Evolutionary conservation across 192 early-diverging fungal species (phyloP), one percentile per base, ranked within the genome.

Genomic region (Backusella liffmaniae): DNA sequence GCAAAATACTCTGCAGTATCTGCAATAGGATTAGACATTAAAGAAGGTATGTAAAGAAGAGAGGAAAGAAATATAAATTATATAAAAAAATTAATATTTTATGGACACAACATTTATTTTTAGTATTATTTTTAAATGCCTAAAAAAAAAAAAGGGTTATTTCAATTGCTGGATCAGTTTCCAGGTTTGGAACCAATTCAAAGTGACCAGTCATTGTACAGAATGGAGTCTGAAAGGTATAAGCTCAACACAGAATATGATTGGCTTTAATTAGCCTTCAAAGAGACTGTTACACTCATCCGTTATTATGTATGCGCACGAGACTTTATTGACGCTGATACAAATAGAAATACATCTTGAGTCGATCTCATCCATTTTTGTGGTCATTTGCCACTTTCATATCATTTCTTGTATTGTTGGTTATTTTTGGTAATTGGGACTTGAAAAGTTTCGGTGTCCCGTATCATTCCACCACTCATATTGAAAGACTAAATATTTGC

Each of bases 11-110:
- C 78, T 23, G 73, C 78, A 26, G 68, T 74, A 56, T 79, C 78
- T 23, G 69, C 53, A 46, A 79, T 79, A 16, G 78, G 78, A 59
- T 79, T 79, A 26, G 78, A 79, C 78, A 79, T 79, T 12, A 26
- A 73, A 16, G 42, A 44, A 44, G 42, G 13, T 16, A 16, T 30
- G 26, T 12, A 36, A 21, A 71, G 26, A 71, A 71, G 23, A 71
- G n/a, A 44, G 21, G 26, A 8, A 46, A 71, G 8, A 44, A 29
- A 44, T n/a, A 71, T 29, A 42, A 71, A 71, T 37, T 36, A 67
- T 67, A 67, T 36, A 36, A 70, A 42, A 70, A 44, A 70, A 42
- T 42, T 46, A 51, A 69, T 56, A 56, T 56, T 56, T 56, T 56
- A 56, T 26, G 53, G 21, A 59, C 56, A 73, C 39, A 62, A 73